A percentile compares a stretch with the other conserved stretches of the same genome.
phyloP scores from a whole-genome alignment of 2,329 filamentous ascomycete species.

The Podosphaera aphanis region DNA sequence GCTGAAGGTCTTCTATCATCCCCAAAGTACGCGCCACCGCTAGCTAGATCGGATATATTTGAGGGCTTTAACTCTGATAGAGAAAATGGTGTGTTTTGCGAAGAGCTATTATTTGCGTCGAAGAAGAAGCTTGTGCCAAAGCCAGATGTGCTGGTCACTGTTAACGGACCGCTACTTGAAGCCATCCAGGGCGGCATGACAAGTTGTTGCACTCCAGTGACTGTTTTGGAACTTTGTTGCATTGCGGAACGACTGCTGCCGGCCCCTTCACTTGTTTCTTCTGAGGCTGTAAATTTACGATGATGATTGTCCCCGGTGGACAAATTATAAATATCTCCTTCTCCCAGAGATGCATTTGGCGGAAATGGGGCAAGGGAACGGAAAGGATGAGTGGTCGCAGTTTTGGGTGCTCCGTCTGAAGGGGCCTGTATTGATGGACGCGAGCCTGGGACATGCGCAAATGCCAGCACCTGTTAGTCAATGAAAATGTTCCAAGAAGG shows the following conservation, averaged over 20 bases:
- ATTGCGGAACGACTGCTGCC: constrained; percentile 33
- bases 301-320: constrained; percentile 43
- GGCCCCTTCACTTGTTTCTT: constrained; percentile 21
- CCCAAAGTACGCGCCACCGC: constrained; percentile 34
- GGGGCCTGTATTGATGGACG: constrained; percentile 13
- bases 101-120: constrained; percentile 52
- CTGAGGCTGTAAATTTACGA: constrained; percentile 46
- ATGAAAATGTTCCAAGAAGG: constrained; percentile 11
- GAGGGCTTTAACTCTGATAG: constrained; percentile 20
- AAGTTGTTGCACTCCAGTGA: constrained; percentile 19
- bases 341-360: constrained; percentile 13
- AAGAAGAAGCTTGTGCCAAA: constrained; percentile 43
- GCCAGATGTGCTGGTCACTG: constrained; percentile 10
- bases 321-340: constrained; percentile 13
- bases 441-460: constrained; percentile 12
- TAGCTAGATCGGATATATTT: constrained; percentile 29
- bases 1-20: constrained; percentile 70
- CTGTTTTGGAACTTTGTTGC: constrained; percentile 33
- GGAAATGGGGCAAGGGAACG: constrained; percentile 6
- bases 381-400: constrained; percentile 9
- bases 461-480: constrained; percentile 17
- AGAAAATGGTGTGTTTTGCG: constrained; percentile 40
- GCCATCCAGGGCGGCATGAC: constrained; percentile 32
- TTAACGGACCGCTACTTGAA: constrained; percentile 14
- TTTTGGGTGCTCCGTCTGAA: constrained; percentile 12